Evolutionary conservation across 2,329 filamentous ascomycete genomes (phyloP).

Genomic region (Ophiosphaerella korrae): DNA sequence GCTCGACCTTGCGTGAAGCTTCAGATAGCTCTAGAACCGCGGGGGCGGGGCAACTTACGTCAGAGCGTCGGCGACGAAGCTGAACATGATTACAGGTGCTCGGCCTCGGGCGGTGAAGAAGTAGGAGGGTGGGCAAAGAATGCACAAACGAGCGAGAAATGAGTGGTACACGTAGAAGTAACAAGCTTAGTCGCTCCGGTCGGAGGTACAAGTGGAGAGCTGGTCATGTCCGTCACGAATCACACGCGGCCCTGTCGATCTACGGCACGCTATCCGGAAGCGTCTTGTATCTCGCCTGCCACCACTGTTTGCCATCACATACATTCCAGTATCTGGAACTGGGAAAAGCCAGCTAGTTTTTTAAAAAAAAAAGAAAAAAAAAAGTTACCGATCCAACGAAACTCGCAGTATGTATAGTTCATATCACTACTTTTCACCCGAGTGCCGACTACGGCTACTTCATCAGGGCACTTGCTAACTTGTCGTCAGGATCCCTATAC

Average conservation of each 20-base stretch:
- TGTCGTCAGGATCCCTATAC: too few species aligned
- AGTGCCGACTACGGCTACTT: too few species aligned
- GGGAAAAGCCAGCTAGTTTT: too few species aligned
- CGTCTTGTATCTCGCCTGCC: neutral
- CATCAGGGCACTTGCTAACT: too few species aligned
- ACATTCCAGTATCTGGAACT: too few species aligned
- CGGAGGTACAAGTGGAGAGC: conserved; percentile 10
- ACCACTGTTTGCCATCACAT: neutral
- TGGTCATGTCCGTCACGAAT: conserved; percentile 12
- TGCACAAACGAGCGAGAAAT: neutral
- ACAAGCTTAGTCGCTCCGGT: neutral
- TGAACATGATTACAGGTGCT: conserved; percentile 34
- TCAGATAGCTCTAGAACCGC: conserved; percentile 18
- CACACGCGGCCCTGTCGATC: conserved; percentile 4
- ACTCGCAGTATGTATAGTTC: too few species aligned
- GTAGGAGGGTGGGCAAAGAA: conserved; percentile 7
- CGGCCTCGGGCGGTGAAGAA: conserved; percentile 1
- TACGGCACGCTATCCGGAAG: conserved; percentile 7
- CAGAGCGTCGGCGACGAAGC: conserved; percentile 46
- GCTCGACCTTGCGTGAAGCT: conserved; percentile 16
- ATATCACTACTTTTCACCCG: too few species aligned
- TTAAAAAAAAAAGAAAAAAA: too few species aligned
- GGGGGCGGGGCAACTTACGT: conserved; percentile 44
- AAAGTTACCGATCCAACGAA: too few species aligned
- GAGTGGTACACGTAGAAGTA: neutral